Percentiles rank a stretch among this genome's conserved stretches.
These are phyloP conservation scores for Verticillium longisporum DNA, from an alignment of 2,329 filamentous ascomycete genomes.

Conservation along the genomic window DNA sequence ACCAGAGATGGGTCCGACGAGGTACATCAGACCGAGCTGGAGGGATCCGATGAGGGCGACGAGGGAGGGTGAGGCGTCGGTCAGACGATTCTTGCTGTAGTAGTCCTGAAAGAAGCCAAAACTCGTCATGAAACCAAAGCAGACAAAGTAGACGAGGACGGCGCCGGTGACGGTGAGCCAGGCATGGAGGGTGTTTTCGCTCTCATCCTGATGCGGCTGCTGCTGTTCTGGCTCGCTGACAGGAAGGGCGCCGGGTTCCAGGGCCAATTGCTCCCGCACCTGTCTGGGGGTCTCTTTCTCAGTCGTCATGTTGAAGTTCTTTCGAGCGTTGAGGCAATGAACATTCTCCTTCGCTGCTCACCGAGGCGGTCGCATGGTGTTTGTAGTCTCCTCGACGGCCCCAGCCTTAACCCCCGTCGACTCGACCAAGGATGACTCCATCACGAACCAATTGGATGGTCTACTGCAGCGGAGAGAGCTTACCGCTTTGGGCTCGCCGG, in stretches of 20 bases:
- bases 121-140: slow-evolving; percentile 27
- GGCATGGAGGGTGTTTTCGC: slow-evolving; percentile 2
- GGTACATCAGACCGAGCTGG: slow-evolving; percentile 31
- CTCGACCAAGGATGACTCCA: not conserved
- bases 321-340: not conserved
- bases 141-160: slow-evolving; percentile 8
- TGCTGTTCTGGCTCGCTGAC: not conserved
- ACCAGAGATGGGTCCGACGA: slow-evolving; percentile 30
- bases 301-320: not conserved
- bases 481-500: not conserved
- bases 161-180: slow-evolving; percentile 7
- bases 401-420: too few species aligned
- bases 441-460: not conserved
- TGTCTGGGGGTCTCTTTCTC: not conserved
- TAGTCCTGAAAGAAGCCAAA: slow-evolving; percentile 39
- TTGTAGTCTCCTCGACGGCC: not conserved
- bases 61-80: slow-evolving; percentile 22
- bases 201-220: not conserved
- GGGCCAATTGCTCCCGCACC: not conserved
- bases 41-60: slow-evolving; percentile 39
- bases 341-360: not conserved
- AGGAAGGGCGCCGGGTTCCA: not conserved
- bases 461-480: not conserved
- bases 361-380: not conserved
- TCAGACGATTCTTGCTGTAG: slow-evolving; percentile 28